These are phyloP conservation scores for Ramaria rubella DNA, from an alignment of 768 basidiomycete species.

Conservation along the genomic window DNA sequence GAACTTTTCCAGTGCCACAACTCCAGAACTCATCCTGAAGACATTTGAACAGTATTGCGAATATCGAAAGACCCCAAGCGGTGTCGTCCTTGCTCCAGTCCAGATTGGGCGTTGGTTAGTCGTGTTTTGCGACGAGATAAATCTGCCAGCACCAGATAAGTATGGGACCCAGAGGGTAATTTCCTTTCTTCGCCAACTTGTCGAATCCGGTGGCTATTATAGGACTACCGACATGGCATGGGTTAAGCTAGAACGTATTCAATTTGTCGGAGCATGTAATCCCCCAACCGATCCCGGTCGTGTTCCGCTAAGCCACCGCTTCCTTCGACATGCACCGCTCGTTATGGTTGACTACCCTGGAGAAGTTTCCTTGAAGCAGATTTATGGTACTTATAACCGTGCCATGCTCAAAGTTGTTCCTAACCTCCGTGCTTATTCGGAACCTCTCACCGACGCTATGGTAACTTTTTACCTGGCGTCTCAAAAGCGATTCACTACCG, in stretches of 20 bases:
- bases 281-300: constrained; percentile 98
- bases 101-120: constrained; percentile 98
- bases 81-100: constrained; percentile 88
- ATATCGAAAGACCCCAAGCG: constrained; percentile 96
- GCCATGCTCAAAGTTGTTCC: constrained; percentile 94
- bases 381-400: constrained; percentile 96
- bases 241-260: constrained; percentile 97
- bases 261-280: constrained; percentile 99
- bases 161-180: constrained; percentile 99
- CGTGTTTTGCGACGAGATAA: constrained; percentile 99
- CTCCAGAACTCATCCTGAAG: constrained; percentile 95
- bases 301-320: constrained; percentile 95
- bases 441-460: constrained; percentile 96
- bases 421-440: constrained; percentile 84
- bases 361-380: constrained; percentile 92
- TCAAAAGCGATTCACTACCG: constrained; percentile 90
- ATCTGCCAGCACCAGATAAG: constrained; percentile 92
- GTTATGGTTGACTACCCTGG: constrained; percentile 99
- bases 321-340: constrained; percentile 94
- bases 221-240: constrained; percentile 90
- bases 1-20: constrained; percentile 98
- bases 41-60: constrained; percentile 99
- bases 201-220: constrained; percentile 94
- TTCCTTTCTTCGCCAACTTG: constrained; percentile 94
- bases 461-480: constrained; percentile 92